Percentiles rank a stretch among this genome's conserved stretches.
Conservation (phyloP, 176 grass and related monocot genomes). For the Lolium perenne region DNA sequence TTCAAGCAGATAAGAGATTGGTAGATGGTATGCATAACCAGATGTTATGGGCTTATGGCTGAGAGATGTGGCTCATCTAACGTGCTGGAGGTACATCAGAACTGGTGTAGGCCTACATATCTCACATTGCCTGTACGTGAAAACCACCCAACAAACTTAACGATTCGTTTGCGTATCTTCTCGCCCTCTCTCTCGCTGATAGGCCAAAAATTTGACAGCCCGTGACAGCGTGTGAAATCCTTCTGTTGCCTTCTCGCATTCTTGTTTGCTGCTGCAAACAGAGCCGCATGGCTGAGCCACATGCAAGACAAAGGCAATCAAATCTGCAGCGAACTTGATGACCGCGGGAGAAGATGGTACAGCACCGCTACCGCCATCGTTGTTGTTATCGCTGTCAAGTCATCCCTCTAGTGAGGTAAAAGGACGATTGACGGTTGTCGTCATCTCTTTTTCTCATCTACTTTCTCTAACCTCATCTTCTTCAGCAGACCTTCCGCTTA, state of each 20-base stretch:
- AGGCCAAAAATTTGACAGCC: neutral
- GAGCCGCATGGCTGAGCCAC: neutral
- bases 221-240: neutral
- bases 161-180: neutral
- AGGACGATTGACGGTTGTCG: neutral
- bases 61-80: neutral
- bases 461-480: neutral
- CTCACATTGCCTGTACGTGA: neutral
- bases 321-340: neutral
- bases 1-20: constrained; percentile 19
- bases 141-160: neutral
- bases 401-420: neutral
- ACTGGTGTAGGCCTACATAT: neutral
- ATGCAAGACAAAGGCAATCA: neutral
- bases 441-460: neutral
- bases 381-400: neutral
- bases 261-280: neutral
- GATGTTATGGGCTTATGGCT: constrained; percentile 10
- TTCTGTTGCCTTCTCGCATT: neutral
- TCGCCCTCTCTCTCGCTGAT: neutral
- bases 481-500: neutral
- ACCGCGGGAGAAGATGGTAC: neutral
- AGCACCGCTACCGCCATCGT: neutral
- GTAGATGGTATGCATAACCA: neutral
- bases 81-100: neutral